These are phyloP conservation scores for Daldinia caldariorum DNA, from an alignment of 495 filamentous ascomycete species.

Conservation along the genomic window DNA sequence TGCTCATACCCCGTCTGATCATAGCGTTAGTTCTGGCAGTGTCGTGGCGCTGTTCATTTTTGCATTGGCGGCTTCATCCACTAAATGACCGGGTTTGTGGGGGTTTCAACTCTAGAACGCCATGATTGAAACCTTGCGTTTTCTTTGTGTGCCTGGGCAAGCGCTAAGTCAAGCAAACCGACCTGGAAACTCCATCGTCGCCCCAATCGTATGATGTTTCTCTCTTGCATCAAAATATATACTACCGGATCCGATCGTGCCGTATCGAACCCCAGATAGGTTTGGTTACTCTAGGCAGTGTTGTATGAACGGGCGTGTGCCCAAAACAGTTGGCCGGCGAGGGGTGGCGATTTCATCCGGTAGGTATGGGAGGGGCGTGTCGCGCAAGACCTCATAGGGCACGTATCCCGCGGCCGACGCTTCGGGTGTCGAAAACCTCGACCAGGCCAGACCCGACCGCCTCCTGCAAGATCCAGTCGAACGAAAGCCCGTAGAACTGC, in stretches of 20 bases:
- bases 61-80: background rate
- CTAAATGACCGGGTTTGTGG: background rate
- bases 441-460: conserved; percentile 81
- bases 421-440: conserved; percentile 86
- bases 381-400: conserved; percentile 21
- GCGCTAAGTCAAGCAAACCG: background rate
- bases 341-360: background rate
- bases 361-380: no score
- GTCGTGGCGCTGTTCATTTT: background rate
- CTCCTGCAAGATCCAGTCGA: conserved; percentile 82
- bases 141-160: background rate
- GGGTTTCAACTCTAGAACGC: background rate
- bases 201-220: background rate
- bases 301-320: background rate
- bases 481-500: conserved; percentile 76
- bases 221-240: background rate
- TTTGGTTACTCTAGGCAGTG: background rate
- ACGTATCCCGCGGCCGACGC: conserved; percentile 78
- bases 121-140: background rate
- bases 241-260: background rate
- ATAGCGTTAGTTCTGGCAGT: background rate
- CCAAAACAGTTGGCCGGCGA: background rate
- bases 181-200: background rate
- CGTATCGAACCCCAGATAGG: background rate
- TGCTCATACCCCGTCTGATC: background rate